Base-by-base conservation (phyloP, 192 early-diverging fungal genomes). In the Glomus cerebriforme region DNA sequence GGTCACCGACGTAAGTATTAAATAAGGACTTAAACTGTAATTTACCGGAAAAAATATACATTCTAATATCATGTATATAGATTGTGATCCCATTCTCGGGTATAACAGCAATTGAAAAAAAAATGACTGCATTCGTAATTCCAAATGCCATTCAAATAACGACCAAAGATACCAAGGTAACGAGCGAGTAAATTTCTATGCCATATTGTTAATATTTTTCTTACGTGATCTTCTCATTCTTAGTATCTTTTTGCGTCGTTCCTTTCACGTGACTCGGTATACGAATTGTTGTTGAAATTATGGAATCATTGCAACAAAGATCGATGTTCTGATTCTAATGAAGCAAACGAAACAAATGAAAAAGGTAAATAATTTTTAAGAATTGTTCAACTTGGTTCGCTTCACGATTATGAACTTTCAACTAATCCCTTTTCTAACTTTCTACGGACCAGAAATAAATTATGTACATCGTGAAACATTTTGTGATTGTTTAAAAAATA, bases 121-220 rank as follows among this genome's bases (percentile, higher is more conserved):
- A 90, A 17, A 89, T 90, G 82, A 96, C 93, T 0, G 96, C 95
- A 15, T 85, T 91, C 43, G 88, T 97, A 70, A 94, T 97, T 66
- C 96, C 95, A 62, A 97, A 97, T 77, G 96, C 96, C 1, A 94
- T 97, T 79, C 88, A 91, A 81, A 85, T 97, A 29, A 88, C 92
- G n/a, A 94, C 95, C 19, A 60, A 87, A 32, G 83, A 90, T 32
- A 81, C 87, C 27, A 91, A 91, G 81, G 86, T 85, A 85, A 81
- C 1, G n/a, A 37, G 13, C 13, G 9, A 29, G 3, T 43, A 32
- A 59, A 29, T 19, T 24, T 74, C 19, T 60, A 1, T 24, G 0
- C 3, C 24, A 2, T 22, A 19, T 35, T 17, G 1, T 19, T 17
- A 34, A 54, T 31, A 54, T 19, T 73, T n/a, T 58, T 3, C 29